Base-by-base conservation (phyloP, 306 rosid species). In the Coriaria nepalensis region DNA sequence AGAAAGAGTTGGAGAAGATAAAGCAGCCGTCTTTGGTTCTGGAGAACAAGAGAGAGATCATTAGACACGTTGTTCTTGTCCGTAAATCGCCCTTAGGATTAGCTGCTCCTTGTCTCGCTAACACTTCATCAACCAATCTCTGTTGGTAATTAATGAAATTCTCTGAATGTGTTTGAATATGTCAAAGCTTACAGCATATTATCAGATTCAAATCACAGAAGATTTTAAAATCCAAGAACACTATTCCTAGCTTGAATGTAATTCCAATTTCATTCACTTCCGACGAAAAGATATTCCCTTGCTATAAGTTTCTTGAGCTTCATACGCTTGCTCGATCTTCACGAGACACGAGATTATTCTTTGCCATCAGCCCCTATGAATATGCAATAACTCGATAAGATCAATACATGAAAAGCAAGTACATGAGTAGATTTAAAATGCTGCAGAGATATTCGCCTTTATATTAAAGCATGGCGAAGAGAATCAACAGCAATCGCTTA, bases 41-140 rank as follows among this genome's bases (percentile, higher is more conserved):
- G 43, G 49, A 68, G 2, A 73, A 87, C 36, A 58, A 69, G 64
- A 71, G 71, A 33, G 73, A 70, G 5, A 20, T 20, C 29, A 20
- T 20, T 3, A 20, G 29, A 20, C 29, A 20, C 29, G 52, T 50
- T 33, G 61, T 52, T 40, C 58, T 71, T 33, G 64, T 67, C 38
- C 74, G 73, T 8, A 73, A 74, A 40, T 87, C 93, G 2, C 96
- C 94, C 0, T 62, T 87, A 2, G 94, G 92, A 9, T 43, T 69
- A 20, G 41, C 75, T 2, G 57, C 55, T 35, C 38, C 40, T 50
- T 12, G 55, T 43, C 34, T 33, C 38, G 9, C 55, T 20, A 20
- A 50, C 8, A 43, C 32, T 36, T 6, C 33, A 69, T 9, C 56
- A 60, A 4, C 34, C 65, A 0, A 70, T 76, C 59, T 43, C 76